Conservation (phyloP, 345 rosid genomes). For the Eucalyptus curtisii region DNA sequence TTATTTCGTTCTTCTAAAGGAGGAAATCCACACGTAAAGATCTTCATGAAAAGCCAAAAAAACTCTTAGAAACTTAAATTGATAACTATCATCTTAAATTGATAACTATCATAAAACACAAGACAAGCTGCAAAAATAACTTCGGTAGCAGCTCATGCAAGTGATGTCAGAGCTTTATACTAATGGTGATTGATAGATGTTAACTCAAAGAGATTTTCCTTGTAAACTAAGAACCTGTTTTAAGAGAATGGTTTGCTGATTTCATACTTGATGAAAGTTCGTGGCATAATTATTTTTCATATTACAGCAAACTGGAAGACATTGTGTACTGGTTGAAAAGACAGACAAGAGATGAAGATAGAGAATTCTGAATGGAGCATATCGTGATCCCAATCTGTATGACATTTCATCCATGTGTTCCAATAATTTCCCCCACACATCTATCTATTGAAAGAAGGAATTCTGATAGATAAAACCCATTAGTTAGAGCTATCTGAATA, state of each 20-base stretch:
- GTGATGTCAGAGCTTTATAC: background rate
- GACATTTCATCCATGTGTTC: background rate
- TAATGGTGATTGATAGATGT: background rate
- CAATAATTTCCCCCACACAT: background rate
- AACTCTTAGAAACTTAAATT: background rate
- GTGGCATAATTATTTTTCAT: background rate
- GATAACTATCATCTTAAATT: background rate
- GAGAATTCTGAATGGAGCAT: background rate
- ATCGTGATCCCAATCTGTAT: background rate
- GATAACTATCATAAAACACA: background rate
- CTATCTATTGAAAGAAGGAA: background rate
- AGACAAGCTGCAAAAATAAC: background rate
- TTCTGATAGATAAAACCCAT: background rate
- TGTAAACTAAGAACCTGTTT: background rate
- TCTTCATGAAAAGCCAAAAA: slow-evolving; percentile 22
- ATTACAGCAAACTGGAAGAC: background rate
- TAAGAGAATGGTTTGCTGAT: background rate
- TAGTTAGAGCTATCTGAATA: background rate
- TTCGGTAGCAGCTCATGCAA: background rate
- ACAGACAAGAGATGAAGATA: background rate
- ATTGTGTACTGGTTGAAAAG: background rate
- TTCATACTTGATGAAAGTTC: background rate
- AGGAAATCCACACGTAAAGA: slow-evolving; percentile 88
- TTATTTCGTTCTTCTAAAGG: slow-evolving; percentile 77
- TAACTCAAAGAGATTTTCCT: background rate